Evolutionary conservation across 495 filamentous ascomycete species (phyloP).

Genomic region (Chaetomium cochliodes): DNA sequence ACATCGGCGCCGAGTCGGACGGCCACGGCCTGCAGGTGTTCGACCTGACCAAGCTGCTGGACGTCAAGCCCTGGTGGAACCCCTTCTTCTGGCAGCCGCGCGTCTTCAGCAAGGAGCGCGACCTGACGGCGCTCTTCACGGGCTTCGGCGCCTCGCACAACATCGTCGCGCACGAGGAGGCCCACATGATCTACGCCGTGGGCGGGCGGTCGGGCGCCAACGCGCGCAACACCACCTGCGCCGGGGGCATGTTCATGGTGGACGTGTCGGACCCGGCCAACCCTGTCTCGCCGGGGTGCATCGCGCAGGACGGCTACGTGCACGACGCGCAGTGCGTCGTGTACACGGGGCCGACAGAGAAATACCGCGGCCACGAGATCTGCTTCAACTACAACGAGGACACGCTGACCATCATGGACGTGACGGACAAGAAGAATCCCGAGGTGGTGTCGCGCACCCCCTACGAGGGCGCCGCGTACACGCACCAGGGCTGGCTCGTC

Average conservation of each 20-base stretch:
- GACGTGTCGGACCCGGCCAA: conserved; percentile 52
- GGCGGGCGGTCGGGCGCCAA: conserved; percentile 47
- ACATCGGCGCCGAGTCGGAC: conserved; percentile 48
- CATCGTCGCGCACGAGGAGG: conserved; percentile 53
- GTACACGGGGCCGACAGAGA: conserved; percentile 56
- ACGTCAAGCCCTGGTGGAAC: conserved; percentile 23
- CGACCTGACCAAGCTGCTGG: conserved; percentile 44
- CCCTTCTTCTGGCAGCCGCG: conserved; percentile 24
- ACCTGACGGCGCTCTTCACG: conserved; percentile 28
- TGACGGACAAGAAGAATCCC: conserved; percentile 53
- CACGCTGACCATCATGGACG: conserved; percentile 49
- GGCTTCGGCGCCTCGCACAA: conserved; percentile 33
- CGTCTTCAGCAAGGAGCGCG: conserved; percentile 24
- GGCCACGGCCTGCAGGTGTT: conserved; percentile 51
- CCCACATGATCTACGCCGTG: conserved; percentile 46
- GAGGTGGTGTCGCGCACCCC: conserved; percentile 54
- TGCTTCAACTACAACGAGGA: conserved; percentile 62
- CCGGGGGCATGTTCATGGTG: conserved; percentile 55
- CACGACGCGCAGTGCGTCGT: conserved; percentile 61
- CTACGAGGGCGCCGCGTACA: conserved; percentile 58
- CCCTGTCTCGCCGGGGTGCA: conserved; percentile 53
- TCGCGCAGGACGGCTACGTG: conserved; percentile 56
- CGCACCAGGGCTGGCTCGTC: conserved; percentile 62
- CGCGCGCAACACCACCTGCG: conserved; percentile 48
- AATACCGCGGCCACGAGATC: conserved; percentile 55